Conservation (phyloP, 176 grass and related monocot species). For the Areca catechu region DNA sequence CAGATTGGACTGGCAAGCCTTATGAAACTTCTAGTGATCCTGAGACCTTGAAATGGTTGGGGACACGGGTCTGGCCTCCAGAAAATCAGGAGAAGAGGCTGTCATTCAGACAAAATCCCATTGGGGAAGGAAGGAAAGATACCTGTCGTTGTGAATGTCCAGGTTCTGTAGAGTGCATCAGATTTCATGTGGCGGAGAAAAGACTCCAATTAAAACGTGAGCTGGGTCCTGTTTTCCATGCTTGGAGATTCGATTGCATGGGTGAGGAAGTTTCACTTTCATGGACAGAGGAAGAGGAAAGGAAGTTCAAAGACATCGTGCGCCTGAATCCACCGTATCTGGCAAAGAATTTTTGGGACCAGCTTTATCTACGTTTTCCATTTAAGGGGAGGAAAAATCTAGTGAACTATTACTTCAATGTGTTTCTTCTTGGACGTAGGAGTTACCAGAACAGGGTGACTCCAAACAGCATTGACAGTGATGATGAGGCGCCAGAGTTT, state of each 20-base stretch:
- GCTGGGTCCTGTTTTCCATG: constrained; percentile 31
- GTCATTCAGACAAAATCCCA: constrained; percentile 4
- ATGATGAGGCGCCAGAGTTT: constrained; percentile 33
- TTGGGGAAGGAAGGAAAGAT: constrained; percentile 29
- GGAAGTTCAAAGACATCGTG: constrained; percentile 24
- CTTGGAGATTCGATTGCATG: constrained; percentile 21
- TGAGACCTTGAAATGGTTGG: constrained; percentile 34
- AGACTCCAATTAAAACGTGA: constrained; percentile 40
- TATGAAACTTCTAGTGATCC: constrained; percentile 4
- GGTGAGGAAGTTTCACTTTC: constrained; percentile 35
- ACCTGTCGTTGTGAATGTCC: constrained; percentile 24
- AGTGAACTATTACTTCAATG: constrained; percentile 58
- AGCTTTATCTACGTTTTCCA: constrained; percentile 15
- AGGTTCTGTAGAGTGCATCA: constrained; percentile 35
- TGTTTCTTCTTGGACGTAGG: constrained; percentile 29
- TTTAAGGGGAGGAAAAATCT: constrained; percentile 21
- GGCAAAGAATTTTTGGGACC: constrained; percentile 27
- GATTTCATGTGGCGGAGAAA: constrained; percentile 49
- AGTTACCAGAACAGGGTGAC: constrained; percentile 32
- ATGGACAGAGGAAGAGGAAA: constrained; percentile 39
- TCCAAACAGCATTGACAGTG: constrained; percentile 29
- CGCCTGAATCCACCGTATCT: constrained; percentile 17
- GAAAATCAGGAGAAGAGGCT: constrained; percentile 7
- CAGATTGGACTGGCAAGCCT: constrained; percentile 38
- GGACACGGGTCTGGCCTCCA: constrained; percentile 23